Evolutionary conservation across 1,284 basidiomycete species (phyloP), one percentile per base, ranked within the genome.

Genomic region (Tilletia horrida): DNA sequence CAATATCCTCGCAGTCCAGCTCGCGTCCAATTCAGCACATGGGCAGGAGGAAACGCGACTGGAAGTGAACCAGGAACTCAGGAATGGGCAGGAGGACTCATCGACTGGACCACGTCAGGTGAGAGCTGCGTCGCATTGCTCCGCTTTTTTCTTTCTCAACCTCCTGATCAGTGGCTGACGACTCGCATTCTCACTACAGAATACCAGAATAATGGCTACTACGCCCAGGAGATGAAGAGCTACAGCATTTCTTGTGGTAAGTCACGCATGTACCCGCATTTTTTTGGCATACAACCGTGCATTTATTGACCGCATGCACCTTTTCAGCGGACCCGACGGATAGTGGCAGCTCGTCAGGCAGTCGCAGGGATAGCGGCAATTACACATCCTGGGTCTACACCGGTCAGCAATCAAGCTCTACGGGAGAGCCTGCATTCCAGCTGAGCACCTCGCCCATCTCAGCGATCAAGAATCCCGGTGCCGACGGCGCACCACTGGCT

Each of bases 331-430:
- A 40, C 11, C 35, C 35, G 35, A 40, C 35, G 35, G 35, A 40
- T 40, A 40, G 35, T 40, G 35, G 35, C 6, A 40, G 35, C 35
- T 40, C 35, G 4, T 40, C 35, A 40, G 35, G 35, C 35, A 40
- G 11, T 11, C 35, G 35, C 35, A 40, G 35, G 35, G 35, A 40
- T 40, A 40, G 35, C 35, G 11, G 35, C 35, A 40, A 40, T 50
- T 50, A 68, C 25, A 78, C 76, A 8, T 73, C 75, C n/a, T 81
- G 69, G 63, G 71, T 73, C 25, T 81, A 81, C 67, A 78, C 78
- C 2, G 50, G 50, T 29, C 21, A 50, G 16, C 35, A 40, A 40
- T 40, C 35, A 40, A 64, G 16, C 18, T 59, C 61, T 13, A 64
- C 69, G 0, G 31, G 57, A 47, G 71, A 67, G 47, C 79, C 78